phyloP scores from a whole-genome alignment of 2,329 filamentous ascomycete species.

The Penicillium rolfsii region DNA sequence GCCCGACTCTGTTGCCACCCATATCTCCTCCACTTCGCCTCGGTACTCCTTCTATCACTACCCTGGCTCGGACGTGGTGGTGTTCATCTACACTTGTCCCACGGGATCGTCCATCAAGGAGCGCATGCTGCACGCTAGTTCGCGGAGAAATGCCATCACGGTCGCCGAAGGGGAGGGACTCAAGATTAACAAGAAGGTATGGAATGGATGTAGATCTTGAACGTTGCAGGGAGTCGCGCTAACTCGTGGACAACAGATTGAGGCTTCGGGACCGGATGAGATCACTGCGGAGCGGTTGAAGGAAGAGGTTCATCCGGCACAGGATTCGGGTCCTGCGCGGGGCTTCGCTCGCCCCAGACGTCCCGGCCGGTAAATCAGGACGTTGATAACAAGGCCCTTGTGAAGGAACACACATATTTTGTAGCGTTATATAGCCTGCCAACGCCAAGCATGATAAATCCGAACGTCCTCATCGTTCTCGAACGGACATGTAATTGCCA shows the following conservation, averaged over 20 bases:
- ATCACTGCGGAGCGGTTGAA: constrained; percentile 57
- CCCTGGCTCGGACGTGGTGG: constrained; percentile 50
- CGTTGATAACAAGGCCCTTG: constrained; percentile 7
- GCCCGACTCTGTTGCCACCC: constrained; percentile 48
- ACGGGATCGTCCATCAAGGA: constrained; percentile 64
- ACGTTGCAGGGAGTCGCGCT: constrained; percentile 13
- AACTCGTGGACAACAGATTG: constrained; percentile 48
- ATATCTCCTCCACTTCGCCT: constrained; percentile 59
- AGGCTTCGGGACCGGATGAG: constrained; percentile 63
- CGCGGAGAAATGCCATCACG: constrained; percentile 57
- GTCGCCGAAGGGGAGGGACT: constrained; percentile 60
- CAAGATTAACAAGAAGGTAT: constrained; percentile 60
- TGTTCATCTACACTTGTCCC: constrained; percentile 69
- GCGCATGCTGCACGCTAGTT: constrained; percentile 67
- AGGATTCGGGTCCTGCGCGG: constrained; percentile 52
- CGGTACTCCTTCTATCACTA: constrained; percentile 65
- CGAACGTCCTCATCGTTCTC: constrained; percentile 8
- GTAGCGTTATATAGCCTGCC: constrained; percentile 11
- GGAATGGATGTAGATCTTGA: constrained; percentile 7
- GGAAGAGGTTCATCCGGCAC: constrained; percentile 57
- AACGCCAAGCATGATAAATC: background rate
- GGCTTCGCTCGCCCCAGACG: constrained; percentile 67
- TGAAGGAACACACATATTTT: background rate
- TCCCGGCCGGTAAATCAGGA: constrained; percentile 54
- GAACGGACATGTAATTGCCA: background rate